Evolutionary conservation across 768 basidiomycete genomes (phyloP).

Genomic region (Xerocomus potaroensis): DNA sequence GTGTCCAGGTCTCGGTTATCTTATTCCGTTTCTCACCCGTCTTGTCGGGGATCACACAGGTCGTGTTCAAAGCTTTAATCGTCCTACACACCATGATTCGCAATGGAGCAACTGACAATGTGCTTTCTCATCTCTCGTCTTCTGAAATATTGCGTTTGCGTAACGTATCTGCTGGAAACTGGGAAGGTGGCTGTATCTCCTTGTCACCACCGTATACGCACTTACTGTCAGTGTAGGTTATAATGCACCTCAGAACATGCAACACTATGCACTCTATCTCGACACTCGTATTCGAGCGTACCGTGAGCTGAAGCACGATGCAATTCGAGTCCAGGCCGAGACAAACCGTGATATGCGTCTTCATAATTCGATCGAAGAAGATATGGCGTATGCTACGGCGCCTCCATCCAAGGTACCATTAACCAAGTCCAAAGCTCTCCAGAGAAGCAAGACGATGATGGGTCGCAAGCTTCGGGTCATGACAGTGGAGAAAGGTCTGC

Average conservation of each 20-base stretch:
- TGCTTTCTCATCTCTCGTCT: conserved; percentile 77
- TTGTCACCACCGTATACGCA: background rate
- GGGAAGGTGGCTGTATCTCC: conserved; percentile 66
- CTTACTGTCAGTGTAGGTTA: conserved; percentile 54
- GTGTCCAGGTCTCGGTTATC: conserved; percentile 27
- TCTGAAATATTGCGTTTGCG: conserved; percentile 77
- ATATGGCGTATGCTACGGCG: conserved; percentile 33
- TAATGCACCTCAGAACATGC: conserved; percentile 77
- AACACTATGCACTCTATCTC: conserved; percentile 84
- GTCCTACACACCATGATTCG: conserved; percentile 96
- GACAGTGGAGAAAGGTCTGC: conserved; percentile 92
- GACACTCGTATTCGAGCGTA: conserved; percentile 86
- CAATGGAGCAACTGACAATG: conserved; percentile 92
- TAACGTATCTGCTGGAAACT: conserved; percentile 74
- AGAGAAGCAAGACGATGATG: conserved; percentile 71
- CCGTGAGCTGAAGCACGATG: conserved; percentile 89
- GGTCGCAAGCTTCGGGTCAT: conserved; percentile 85
- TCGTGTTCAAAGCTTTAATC: conserved; percentile 97
- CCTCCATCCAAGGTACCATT: conserved; percentile 28
- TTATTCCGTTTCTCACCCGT: background rate
- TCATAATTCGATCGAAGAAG: conserved; percentile 60
- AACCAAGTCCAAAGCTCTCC: conserved; percentile 34
- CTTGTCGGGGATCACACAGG: conserved; percentile 38
- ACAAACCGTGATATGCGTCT: conserved; percentile 80
- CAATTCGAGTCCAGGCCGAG: conserved; percentile 90